These are phyloP conservation scores for Rhytidhysteron rufulum DNA, from an alignment of 2,329 filamentous ascomycete genomes.

Conservation along the genomic window DNA sequence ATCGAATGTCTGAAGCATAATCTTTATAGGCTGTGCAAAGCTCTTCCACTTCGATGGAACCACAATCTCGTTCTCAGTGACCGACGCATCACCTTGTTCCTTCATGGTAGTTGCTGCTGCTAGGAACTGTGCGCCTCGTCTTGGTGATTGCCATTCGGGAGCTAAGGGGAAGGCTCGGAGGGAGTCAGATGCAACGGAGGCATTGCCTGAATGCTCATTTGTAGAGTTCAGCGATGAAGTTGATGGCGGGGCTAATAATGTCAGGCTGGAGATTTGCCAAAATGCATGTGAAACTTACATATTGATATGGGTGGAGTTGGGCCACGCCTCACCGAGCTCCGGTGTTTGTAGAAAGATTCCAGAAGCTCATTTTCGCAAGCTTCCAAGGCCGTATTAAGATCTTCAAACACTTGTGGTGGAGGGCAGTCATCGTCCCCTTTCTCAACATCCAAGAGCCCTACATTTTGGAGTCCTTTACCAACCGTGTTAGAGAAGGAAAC, in stretches of 20 bases:
- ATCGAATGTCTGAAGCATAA: slow-evolving; percentile 95
- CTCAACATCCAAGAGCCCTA: slow-evolving; percentile 73
- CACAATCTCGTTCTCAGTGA: slow-evolving; percentile 33
- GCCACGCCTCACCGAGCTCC: slow-evolving; percentile 42
- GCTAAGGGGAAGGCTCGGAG: slow-evolving; percentile 41
- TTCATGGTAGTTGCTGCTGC: slow-evolving; percentile 74
- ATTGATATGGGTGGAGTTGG: slow-evolving; percentile 34
- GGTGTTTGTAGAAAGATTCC: slow-evolving; percentile 53
- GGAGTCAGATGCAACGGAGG: slow-evolving; percentile 18
- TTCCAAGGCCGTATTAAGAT: slow-evolving; percentile 89
- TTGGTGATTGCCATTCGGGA: slow-evolving; percentile 67
- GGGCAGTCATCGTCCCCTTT: slow-evolving; percentile 58
- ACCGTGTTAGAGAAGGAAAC: slow-evolving; percentile 72
- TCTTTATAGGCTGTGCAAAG: slow-evolving; percentile 83
- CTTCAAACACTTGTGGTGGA: slow-evolving; percentile 66
- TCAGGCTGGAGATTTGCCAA: slow-evolving; percentile 9
- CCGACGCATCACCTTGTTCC: slow-evolving; percentile 50
- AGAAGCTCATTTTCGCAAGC: slow-evolving; percentile 93
- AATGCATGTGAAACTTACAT: neutral
- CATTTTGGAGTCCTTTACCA: slow-evolving; percentile 73
- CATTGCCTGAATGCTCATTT: slow-evolving; percentile 12
- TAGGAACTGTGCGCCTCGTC: slow-evolving; percentile 70
- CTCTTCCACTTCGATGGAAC: slow-evolving; percentile 70
- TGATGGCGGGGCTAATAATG: slow-evolving; percentile 3
- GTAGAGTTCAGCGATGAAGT: neutral